phyloP scores from a whole-genome alignment of 106 monocot genomes.

The Chionographis japonica region DNA sequence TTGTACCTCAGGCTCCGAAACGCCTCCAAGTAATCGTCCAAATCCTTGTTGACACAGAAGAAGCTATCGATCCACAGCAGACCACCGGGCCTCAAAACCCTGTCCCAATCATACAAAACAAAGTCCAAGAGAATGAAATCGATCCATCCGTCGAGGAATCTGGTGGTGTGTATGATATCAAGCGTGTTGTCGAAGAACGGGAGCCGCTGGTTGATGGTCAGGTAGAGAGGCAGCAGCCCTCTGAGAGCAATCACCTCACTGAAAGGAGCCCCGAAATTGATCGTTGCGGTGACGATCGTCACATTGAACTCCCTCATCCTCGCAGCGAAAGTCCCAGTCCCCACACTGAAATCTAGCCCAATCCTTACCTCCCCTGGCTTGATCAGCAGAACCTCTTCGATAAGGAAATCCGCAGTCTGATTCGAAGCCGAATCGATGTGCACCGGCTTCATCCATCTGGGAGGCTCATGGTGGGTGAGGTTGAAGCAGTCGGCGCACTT shows the following conservation, averaged over 20 bases:
- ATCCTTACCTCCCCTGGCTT: slow-evolving; percentile 56
- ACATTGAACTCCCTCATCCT: slow-evolving; percentile 58
- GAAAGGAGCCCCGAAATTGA: slow-evolving; percentile 70
- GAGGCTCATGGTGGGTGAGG: slow-evolving; percentile 47
- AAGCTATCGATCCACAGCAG: slow-evolving; percentile 74
- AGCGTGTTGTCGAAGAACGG: slow-evolving; percentile 85
- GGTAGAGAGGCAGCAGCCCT: slow-evolving; percentile 61
- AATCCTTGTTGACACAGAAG: slow-evolving; percentile 57
- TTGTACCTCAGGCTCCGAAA: slow-evolving; percentile 64
- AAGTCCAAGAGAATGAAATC: slow-evolving; percentile 61
- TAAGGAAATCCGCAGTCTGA: slow-evolving; percentile 32
- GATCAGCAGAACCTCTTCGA: slow-evolving; percentile 40
- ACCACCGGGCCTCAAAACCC: slow-evolving; percentile 69
- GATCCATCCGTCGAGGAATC: slow-evolving; percentile 82
- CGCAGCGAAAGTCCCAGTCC: slow-evolving; percentile 68
- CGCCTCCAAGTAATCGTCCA: slow-evolving; percentile 56
- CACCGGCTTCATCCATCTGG: slow-evolving; percentile 39
- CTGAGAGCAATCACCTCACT: slow-evolving; percentile 66
- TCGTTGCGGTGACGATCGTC: slow-evolving; percentile 37
- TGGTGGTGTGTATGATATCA: slow-evolving; percentile 60
- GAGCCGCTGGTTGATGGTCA: slow-evolving; percentile 65
- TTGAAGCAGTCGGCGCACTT: slow-evolving; percentile 69
- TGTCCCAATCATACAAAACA: slow-evolving; percentile 71
- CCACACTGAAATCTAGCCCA: slow-evolving; percentile 66
- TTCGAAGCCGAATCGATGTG: slow-evolving; percentile 12